Conservation (phyloP, 352 stramenopile species). For the Globisporangium iwayamae region DNA sequence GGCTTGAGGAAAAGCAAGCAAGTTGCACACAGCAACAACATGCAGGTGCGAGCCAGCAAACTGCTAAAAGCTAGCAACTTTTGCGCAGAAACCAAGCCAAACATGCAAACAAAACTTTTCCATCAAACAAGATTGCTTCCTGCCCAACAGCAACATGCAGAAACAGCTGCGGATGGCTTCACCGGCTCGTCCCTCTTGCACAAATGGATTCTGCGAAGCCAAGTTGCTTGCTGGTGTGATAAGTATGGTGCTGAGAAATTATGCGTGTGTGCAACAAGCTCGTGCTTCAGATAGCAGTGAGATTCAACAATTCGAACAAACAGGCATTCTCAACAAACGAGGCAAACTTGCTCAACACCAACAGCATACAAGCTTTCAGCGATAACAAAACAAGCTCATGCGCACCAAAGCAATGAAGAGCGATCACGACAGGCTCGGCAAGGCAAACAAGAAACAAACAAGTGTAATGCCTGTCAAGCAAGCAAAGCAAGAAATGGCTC, state of each 20-base stretch:
- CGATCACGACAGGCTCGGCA: not conserved
- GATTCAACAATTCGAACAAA: not conserved
- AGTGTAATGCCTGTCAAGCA: not conserved
- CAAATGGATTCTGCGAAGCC: slow-evolving; percentile 8
- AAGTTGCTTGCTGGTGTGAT: not conserved
- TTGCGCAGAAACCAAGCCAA: not conserved
- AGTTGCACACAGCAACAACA: not conserved
- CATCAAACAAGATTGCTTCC: not conserved
- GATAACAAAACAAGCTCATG: not conserved
- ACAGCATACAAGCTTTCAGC: not conserved
- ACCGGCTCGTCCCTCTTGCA: not conserved
- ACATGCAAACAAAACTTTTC: not conserved
- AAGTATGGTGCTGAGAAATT: not conserved
- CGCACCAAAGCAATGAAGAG: not conserved
- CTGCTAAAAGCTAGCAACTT: not conserved
- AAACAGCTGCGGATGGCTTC: not conserved
- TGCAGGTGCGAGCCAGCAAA: not conserved
- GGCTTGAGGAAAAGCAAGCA: not conserved
- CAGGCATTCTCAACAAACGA: no score
- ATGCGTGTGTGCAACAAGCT: not conserved
- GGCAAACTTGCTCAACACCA: not conserved
- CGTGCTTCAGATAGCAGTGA: not conserved
- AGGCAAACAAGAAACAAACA: not conserved
- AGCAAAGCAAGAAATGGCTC: not conserved
- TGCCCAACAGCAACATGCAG: not conserved